Conservation (phyloP, 805 yeast genomes). For the Cyberlindnera sargentensis region DNA sequence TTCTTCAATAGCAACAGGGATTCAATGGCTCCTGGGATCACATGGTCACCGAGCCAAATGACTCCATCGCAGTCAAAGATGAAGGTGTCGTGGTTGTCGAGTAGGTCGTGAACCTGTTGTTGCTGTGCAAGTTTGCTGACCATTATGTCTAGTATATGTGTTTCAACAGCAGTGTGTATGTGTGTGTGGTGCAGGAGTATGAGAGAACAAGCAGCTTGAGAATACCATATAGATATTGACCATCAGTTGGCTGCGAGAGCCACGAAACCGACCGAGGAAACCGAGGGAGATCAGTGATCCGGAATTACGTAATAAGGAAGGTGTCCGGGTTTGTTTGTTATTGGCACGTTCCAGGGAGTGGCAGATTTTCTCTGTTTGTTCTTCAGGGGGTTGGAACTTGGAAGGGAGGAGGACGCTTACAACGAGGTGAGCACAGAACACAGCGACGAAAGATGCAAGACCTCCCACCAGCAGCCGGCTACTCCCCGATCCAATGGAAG, state of each 20-base stretch:
- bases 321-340: too few species aligned
- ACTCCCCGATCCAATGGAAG: slow-evolving; percentile 84
- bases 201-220: too few species aligned
- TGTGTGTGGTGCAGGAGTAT: too few species aligned
- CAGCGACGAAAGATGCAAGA: slow-evolving; percentile 42
- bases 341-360: too few species aligned
- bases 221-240: too few species aligned
- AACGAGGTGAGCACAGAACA: neutral
- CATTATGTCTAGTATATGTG: neutral
- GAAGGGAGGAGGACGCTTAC: neutral
- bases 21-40: slow-evolving; percentile 74
- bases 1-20: slow-evolving; percentile 53
- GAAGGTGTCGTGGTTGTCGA: slow-evolving; percentile 72
- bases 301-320: too few species aligned
- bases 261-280: too few species aligned
- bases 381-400: too few species aligned
- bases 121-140: slow-evolving; percentile 10
- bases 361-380: too few species aligned
- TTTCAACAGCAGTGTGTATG: neutral
- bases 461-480: slow-evolving; percentile 82
- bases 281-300: too few species aligned
- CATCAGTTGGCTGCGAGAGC: too few species aligned
- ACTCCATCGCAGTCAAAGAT: slow-evolving; percentile 98
- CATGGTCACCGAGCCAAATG: slow-evolving; percentile 81
- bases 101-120: slow-evolving; percentile 43